Evolutionary conservation across 495 filamentous ascomycete species (phyloP).

Genomic region (Neohortaea acidophila): DNA sequence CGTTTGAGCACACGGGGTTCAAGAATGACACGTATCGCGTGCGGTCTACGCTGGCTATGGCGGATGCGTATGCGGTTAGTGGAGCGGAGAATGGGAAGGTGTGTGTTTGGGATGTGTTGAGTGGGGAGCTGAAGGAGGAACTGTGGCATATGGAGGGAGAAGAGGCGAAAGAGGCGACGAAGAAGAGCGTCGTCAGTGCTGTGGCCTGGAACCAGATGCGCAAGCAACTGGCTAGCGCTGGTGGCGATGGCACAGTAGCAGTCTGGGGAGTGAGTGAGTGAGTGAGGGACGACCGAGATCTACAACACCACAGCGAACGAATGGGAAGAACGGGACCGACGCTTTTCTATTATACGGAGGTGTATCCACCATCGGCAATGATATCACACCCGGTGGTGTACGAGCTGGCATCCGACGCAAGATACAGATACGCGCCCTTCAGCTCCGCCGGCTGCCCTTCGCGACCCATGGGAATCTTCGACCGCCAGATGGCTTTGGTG

Average conservation of each 20-base stretch:
- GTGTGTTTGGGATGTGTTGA: conserved; percentile 82
- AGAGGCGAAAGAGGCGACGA: conserved; percentile 39
- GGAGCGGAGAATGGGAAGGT: conserved; percentile 71
- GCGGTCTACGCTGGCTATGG: conserved; percentile 26
- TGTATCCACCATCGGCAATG: conserved; percentile 20
- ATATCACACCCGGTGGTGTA: conserved; percentile 54
- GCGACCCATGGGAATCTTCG: conserved; percentile 76
- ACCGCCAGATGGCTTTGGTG: conserved; percentile 58
- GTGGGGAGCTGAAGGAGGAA: conserved; percentile 43
- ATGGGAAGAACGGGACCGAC: no score
- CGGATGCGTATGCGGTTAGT: conserved; percentile 62
- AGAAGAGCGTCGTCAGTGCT: conserved; percentile 37
- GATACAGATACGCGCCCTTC: conserved; percentile 78
- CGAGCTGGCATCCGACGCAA: conserved; percentile 67
- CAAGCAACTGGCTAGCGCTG: conserved; percentile 50
- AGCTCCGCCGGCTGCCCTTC: conserved; percentile 61
- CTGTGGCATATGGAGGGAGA: conserved; percentile 19
- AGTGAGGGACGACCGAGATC: background rate
- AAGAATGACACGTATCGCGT: conserved; percentile 24
- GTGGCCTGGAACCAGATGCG: conserved; percentile 62
- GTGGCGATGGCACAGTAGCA: conserved; percentile 38
- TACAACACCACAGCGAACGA: no score
- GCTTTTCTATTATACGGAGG: background rate
- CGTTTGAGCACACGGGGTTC: conserved; percentile 34
- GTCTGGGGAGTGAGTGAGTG: conserved; percentile 11